Conservation (phyloP, 768 basidiomycete genomes). For the Boletus coccyginus region DNA sequence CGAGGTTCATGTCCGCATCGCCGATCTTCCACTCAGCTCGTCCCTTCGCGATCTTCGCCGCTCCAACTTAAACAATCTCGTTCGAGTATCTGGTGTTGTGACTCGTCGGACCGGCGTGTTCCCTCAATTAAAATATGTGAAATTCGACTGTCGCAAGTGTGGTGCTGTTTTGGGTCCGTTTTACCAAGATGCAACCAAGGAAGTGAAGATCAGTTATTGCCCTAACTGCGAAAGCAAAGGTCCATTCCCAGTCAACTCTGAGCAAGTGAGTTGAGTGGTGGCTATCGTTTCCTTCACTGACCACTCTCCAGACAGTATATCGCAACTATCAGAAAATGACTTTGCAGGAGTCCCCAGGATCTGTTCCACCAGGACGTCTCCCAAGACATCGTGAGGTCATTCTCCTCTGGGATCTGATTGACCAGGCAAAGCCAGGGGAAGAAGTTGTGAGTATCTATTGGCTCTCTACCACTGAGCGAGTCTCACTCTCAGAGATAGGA, state of each 20-base stretch:
- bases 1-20: constrained; percentile 96
- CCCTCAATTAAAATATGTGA: constrained; percentile 99
- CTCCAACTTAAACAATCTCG: constrained; percentile 89
- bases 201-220: constrained; percentile 93
- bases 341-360: constrained; percentile 95
- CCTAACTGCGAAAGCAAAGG: constrained; percentile 93
- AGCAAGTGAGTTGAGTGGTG: constrained; percentile 60
- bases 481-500: constrained; percentile 53
- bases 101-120: constrained; percentile 95
- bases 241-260: constrained; percentile 94
- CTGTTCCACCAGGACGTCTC: constrained; percentile 94
- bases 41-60: constrained; percentile 94
- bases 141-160: constrained; percentile 96
- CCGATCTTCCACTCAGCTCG: constrained; percentile 85
- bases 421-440: constrained; percentile 97
- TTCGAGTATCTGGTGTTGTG: constrained; percentile 94
- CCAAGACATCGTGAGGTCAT: constrained; percentile 97
- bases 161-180: constrained; percentile 94
- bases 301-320: constrained; percentile 78
- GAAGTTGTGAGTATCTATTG: constrained; percentile 70
- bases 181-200: constrained; percentile 94
- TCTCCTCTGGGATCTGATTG: constrained; percentile 96
- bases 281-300: not conserved
- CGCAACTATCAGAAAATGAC: constrained; percentile 99
- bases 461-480: not conserved